Percentiles rank a stretch among this genome's conserved stretches.
Conservation (phyloP, 2,329 filamentous ascomycete species). For the Phyllosticta citribraziliensis region DNA sequence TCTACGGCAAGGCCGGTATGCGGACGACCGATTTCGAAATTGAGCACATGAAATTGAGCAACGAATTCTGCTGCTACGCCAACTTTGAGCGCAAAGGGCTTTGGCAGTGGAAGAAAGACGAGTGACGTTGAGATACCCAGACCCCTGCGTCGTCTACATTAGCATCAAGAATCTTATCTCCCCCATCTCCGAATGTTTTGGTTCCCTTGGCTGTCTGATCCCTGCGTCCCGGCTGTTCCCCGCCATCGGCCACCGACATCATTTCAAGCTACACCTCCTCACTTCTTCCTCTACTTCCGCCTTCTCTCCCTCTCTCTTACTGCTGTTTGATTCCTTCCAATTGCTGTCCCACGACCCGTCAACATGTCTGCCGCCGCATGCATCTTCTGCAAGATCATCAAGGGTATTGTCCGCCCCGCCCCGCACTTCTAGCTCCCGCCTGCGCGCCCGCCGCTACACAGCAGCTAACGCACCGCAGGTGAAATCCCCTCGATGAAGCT, state of each 20-base stretch:
- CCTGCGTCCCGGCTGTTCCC: constrained; percentile 1
- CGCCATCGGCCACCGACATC: constrained; percentile 1
- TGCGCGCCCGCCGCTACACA: not conserved
- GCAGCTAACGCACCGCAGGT: constrained; percentile 43
- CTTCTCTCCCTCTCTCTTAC: not conserved
- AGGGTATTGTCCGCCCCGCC: constrained; percentile 47
- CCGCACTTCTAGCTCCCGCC: not conserved
- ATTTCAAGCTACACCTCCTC: not conserved
- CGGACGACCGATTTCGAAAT: constrained; percentile 59
- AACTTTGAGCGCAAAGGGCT: constrained; percentile 55
- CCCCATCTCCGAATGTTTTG: constrained; percentile 2
- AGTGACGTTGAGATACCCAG: constrained; percentile 2
- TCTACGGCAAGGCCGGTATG: constrained; percentile 57
- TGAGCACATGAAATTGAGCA: constrained; percentile 62
- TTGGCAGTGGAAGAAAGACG: constrained; percentile 26
- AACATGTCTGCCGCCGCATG: constrained; percentile 50
- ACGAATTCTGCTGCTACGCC: constrained; percentile 72
- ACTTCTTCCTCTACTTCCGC: not conserved
- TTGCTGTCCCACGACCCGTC: not conserved
- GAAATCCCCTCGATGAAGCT: constrained; percentile 97
- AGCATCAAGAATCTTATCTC: not conserved
- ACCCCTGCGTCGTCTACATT: not conserved
- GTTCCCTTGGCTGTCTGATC: not conserved
- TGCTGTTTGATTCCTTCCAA: not conserved
- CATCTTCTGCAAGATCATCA: constrained; percentile 98